phyloP scores from a whole-genome alignment of 257 asterid species.

The Lycium barbarum region DNA sequence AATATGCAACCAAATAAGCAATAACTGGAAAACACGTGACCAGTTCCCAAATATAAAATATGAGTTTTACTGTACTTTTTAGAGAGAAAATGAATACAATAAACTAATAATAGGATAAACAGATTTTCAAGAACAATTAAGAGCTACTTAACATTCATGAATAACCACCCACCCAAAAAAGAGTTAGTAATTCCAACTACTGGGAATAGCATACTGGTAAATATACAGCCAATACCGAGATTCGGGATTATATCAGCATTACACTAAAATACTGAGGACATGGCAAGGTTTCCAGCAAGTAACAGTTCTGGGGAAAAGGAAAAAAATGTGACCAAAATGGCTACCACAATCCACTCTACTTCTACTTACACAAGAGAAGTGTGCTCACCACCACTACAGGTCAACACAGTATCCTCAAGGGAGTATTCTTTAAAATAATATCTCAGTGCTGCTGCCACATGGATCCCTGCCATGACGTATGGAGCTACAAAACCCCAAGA shows the following conservation, averaged over 20 bases:
- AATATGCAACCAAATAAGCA: conserved; percentile 1
- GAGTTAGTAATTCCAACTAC: not conserved
- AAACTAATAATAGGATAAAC: conserved; percentile 12
- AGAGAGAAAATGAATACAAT: not conserved
- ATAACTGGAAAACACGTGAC: not conserved
- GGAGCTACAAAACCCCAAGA: conserved; percentile 97
- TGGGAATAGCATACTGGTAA: not conserved
- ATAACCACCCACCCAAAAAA: conserved; percentile 3
- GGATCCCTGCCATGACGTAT: conserved; percentile 75
- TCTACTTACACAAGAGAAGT: not conserved
- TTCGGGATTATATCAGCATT: not conserved
- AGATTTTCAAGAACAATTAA: not conserved
- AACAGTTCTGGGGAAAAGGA: not conserved
- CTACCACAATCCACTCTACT: not conserved
- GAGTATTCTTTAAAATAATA: conserved; percentile 57
- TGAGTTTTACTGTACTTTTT: not conserved
- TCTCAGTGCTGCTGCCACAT: conserved; percentile 78
- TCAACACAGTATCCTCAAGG: conserved; percentile 60
- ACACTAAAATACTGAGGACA: not conserved
- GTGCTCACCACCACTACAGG: conserved; percentile 76
- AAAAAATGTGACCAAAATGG: not conserved
- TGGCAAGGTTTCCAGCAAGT: not conserved
- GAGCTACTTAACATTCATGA: conserved; percentile 11
- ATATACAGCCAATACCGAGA: not conserved
- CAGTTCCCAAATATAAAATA: not conserved